phyloP scores from a whole-genome alignment of 768 basidiomycete species.

The Nidula microcarpa region DNA sequence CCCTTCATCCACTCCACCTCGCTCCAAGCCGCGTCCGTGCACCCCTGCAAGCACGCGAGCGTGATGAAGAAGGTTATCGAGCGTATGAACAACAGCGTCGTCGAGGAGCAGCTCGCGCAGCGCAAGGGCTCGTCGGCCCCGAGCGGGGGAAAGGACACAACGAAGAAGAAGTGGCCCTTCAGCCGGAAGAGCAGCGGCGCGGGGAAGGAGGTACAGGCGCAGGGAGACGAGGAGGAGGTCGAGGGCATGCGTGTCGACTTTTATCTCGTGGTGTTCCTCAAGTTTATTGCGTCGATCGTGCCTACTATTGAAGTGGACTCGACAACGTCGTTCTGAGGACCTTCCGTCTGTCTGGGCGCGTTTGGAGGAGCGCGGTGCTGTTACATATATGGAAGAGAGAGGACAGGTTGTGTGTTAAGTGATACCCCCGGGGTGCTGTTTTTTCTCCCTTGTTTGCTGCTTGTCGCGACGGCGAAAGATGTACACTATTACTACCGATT shows the following conservation, averaged over 20 bases:
- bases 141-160: slow-evolving; percentile 29
- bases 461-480: slow-evolving; percentile 19
- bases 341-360: background rate
- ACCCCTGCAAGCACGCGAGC: slow-evolving; percentile 97
- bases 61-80: slow-evolving; percentile 99
- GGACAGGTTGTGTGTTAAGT: background rate
- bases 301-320: slow-evolving; percentile 99
- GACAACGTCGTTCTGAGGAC: slow-evolving; percentile 64
- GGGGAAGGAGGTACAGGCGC: slow-evolving; percentile 40
- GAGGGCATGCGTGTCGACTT: slow-evolving; percentile 98
- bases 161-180: slow-evolving; percentile 86
- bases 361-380: too few species aligned
- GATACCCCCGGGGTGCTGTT: background rate
- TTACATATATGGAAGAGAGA: too few species aligned
- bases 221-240: slow-evolving; percentile 60
- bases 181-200: slow-evolving; percentile 66
- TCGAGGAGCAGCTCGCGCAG: slow-evolving; percentile 76
- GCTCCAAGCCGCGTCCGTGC: slow-evolving; percentile 88
- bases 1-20: slow-evolving; percentile 91
- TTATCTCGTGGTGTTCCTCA: slow-evolving; percentile 97
- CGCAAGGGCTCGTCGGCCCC: slow-evolving; percentile 38
- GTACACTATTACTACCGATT: slow-evolving; percentile 6
- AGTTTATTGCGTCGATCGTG: slow-evolving; percentile 97
- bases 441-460: background rate
- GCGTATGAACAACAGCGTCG: slow-evolving; percentile 89